Conservation (phyloP, 2,329 filamentous ascomycete genomes). For the Hypoxylon sp. region DNA sequence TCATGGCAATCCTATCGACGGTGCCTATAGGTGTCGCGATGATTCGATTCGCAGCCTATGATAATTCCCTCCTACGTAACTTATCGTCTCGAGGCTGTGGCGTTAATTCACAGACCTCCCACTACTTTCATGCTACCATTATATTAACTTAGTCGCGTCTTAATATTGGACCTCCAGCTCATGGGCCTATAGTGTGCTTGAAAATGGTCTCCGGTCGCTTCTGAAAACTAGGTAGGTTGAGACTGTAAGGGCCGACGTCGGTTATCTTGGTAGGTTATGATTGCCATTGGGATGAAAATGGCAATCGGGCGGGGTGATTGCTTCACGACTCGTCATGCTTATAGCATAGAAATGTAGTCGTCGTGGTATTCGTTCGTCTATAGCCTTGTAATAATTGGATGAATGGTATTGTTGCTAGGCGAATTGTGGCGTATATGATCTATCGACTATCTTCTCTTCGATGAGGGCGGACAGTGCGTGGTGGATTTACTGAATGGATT, state of each 20-base stretch:
- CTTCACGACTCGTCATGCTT: neutral
- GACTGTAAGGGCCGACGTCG: neutral
- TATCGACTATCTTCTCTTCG: neutral
- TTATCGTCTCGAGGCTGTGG: neutral
- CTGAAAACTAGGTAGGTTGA: constrained; percentile 4
- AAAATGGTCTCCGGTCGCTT: neutral
- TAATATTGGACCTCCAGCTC: neutral
- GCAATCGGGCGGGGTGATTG: neutral
- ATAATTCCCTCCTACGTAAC: constrained; percentile 3
- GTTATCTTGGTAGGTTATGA: constrained; percentile 8
- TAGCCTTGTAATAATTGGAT: neutral
- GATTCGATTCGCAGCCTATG: constrained; percentile 1
- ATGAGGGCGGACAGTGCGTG: neutral
- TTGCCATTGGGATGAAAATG: neutral
- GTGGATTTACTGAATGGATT: neutral
- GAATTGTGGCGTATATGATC: neutral
- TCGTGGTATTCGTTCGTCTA: neutral
- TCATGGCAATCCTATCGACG: constrained; percentile 14
- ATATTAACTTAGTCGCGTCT: neutral
- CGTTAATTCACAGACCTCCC: neutral
- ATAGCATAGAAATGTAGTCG: constrained; percentile 5
- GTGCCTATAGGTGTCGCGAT: constrained; percentile 11
- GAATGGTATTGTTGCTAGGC: neutral
- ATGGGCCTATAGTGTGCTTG: neutral
- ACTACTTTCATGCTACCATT: neutral